phyloP scores from a whole-genome alignment of 805 yeast species.

The Saccharomycopsis schoenii region DNA sequence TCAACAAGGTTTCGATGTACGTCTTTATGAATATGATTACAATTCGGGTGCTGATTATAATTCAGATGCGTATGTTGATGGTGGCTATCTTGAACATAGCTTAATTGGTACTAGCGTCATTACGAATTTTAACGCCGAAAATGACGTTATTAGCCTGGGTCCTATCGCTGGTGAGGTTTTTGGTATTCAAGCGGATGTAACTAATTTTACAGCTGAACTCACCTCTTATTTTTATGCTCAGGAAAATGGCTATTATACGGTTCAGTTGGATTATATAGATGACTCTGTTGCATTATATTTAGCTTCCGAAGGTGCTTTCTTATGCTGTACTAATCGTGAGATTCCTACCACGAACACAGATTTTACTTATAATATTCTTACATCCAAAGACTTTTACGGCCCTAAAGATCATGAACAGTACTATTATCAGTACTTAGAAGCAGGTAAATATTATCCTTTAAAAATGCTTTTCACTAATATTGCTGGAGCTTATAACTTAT shows the following conservation, averaged over 20 bases:
- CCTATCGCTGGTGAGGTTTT: background rate
- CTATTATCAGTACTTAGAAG: conserved; percentile 14
- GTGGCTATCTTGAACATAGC: background rate
- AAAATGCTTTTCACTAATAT: conserved; percentile 23
- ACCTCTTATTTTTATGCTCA: conserved; percentile 25
- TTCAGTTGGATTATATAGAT: conserved; percentile 23
- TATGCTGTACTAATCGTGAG: conserved; percentile 25
- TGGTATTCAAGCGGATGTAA: conserved; percentile 4
- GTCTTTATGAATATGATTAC: background rate
- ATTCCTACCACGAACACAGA: background rate
- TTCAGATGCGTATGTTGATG: background rate
- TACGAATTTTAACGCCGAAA: no score
- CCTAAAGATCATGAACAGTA: background rate
- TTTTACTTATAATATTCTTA: background rate
- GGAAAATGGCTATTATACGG: conserved; percentile 25
- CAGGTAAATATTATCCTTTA: conserved; percentile 25
- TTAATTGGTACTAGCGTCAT: background rate
- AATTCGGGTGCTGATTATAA: no score
- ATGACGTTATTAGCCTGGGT: no score
- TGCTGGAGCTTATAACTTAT: conserved; percentile 17
- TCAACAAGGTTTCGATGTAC: background rate
- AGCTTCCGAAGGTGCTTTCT: conserved; percentile 26
- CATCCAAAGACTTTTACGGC: background rate
- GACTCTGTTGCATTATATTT: conserved; percentile 27
- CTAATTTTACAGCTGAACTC: conserved; percentile 23